Percentiles rank a stretch among this genome's conserved stretches.
phyloP scores from a whole-genome alignment of 140 eudicot genomes.

The Senecio squalidus region DNA sequence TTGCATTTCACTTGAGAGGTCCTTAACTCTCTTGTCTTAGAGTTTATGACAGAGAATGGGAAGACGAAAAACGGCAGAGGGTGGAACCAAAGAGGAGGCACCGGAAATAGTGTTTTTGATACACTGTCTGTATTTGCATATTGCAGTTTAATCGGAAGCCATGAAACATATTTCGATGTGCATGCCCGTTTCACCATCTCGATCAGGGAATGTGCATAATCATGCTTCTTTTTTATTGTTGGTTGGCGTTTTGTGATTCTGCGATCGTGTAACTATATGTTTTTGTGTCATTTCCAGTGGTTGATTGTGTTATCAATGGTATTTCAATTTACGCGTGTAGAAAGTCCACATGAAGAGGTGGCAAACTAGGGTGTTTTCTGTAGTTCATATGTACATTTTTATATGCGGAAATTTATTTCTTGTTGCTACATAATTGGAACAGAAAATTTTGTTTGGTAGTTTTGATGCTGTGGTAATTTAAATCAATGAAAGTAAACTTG shows the following conservation, averaged over 20 bases:
- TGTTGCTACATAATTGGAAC: constrained; percentile 4
- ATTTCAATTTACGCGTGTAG: background rate
- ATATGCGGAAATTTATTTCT: background rate
- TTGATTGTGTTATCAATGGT: background rate
- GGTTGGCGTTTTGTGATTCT: background rate
- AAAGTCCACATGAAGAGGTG: background rate
- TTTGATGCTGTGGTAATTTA: too few species aligned
- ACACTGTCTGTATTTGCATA: background rate
- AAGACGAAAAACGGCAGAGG: constrained; percentile 89
- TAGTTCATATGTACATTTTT: background rate
- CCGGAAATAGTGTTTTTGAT: constrained; percentile 41
- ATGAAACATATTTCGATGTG: background rate
- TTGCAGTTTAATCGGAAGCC: background rate
- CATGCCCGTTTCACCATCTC: background rate
- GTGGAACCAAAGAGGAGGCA: constrained; percentile 92
- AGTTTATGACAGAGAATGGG: constrained; percentile 94
- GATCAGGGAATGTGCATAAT: background rate
- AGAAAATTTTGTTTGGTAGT: too few species aligned
- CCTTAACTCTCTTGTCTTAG: constrained; percentile 50
- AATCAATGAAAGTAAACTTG: too few species aligned
- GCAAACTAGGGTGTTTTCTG: background rate
- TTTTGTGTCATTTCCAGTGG: background rate
- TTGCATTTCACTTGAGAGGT: background rate
- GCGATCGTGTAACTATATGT: background rate
- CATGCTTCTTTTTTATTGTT: background rate